A percentile compares a stretch with the other conserved stretches of the same genome.
These are phyloP conservation scores for Tremellales sp. DNA, from an alignment of 1,284 basidiomycete species.

Conservation along the genomic window DNA sequence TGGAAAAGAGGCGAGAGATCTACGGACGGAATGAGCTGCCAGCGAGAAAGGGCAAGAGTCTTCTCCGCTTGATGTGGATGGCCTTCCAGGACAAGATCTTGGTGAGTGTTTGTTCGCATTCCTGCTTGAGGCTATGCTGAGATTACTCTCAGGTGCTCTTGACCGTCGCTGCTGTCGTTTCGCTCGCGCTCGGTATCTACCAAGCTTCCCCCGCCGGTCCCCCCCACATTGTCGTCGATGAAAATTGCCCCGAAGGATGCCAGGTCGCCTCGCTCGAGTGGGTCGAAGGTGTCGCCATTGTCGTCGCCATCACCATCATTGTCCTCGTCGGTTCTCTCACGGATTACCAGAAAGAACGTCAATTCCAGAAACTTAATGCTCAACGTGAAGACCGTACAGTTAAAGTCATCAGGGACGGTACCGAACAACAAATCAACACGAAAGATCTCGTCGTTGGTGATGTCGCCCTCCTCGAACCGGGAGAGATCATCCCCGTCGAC, in stretches of 20 bases:
- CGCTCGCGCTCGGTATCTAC: slow-evolving; percentile 89
- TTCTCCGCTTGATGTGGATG: slow-evolving; percentile 85
- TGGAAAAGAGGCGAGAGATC: slow-evolving; percentile 65
- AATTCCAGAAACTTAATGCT: slow-evolving; percentile 87
- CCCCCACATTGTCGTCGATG: slow-evolving; percentile 53
- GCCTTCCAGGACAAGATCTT: slow-evolving; percentile 94
- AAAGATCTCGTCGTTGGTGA: slow-evolving; percentile 92
- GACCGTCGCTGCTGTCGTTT: slow-evolving; percentile 85
- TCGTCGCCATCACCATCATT: slow-evolving; percentile 78
- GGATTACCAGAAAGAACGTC: slow-evolving; percentile 90
- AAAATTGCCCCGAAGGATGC: slow-evolving; percentile 48
- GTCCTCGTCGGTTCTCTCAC: slow-evolving; percentile 50
- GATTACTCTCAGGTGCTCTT: slow-evolving; percentile 65
- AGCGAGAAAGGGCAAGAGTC: slow-evolving; percentile 66
- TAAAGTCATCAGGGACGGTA: slow-evolving; percentile 82
- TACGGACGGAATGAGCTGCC: slow-evolving; percentile 85
- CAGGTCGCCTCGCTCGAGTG: slow-evolving; percentile 67
- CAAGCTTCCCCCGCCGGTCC: slow-evolving; percentile 74
- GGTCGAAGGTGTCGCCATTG: slow-evolving; percentile 98
- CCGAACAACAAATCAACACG: slow-evolving; percentile 74
- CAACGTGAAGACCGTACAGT: slow-evolving; percentile 93
- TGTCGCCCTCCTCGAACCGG: slow-evolving; percentile 84
- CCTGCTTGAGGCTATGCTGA: neutral
- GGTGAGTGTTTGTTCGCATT: slow-evolving; percentile 55
- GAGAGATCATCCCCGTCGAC: slow-evolving; percentile 93